phyloP scores from a whole-genome alignment of 2,329 filamentous ascomycete genomes.

The Aspergillus novoparasiticus region DNA sequence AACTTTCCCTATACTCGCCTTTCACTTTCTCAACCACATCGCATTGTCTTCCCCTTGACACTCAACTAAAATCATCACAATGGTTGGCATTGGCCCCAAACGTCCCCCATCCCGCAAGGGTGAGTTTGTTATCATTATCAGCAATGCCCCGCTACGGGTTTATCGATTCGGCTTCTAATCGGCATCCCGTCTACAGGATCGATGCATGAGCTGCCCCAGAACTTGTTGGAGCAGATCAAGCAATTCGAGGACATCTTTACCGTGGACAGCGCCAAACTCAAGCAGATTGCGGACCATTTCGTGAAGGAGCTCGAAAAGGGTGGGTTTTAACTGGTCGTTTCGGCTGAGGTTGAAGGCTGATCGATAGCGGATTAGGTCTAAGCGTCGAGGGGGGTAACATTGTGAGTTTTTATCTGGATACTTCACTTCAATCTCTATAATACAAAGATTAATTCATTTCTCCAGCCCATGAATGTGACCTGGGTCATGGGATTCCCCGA shows the following conservation, averaged over 20 bases:
- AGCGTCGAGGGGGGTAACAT: slow-evolving; percentile 89
- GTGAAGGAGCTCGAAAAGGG: slow-evolving; percentile 84
- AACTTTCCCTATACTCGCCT: slow-evolving; percentile 1
- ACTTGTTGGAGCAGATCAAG: slow-evolving; percentile 79
- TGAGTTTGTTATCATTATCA: slow-evolving; percentile 49
- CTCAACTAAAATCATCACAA: slow-evolving; percentile 41
- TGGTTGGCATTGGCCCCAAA: slow-evolving; percentile 67
- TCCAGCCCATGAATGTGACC: slow-evolving; percentile 92
- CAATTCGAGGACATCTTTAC: slow-evolving; percentile 82
- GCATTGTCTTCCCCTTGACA: slow-evolving; percentile 2
- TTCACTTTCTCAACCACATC: slow-evolving; percentile 1
- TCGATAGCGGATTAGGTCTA: slow-evolving; percentile 60
- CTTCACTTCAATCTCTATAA: not conserved
- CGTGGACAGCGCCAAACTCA: slow-evolving; percentile 76
- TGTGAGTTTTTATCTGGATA: slow-evolving; percentile 57
- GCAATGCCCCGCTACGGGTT: slow-evolving; percentile 11
- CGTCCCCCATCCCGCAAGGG: slow-evolving; percentile 72
- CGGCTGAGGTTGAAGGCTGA: not conserved
- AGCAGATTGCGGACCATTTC: slow-evolving; percentile 89
- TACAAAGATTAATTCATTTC: not conserved
- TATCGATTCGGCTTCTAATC: slow-evolving; percentile 12
- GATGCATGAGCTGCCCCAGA: slow-evolving; percentile 86
- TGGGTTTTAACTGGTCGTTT: slow-evolving; percentile 38
- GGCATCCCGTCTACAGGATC: slow-evolving; percentile 62
- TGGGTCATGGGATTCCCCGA: slow-evolving; percentile 92